A percentile compares a stretch with the other conserved stretches of the same genome.
phyloP scores from a whole-genome alignment of 352 stramenopile genomes.

The Globisporangium spinosum region DNA sequence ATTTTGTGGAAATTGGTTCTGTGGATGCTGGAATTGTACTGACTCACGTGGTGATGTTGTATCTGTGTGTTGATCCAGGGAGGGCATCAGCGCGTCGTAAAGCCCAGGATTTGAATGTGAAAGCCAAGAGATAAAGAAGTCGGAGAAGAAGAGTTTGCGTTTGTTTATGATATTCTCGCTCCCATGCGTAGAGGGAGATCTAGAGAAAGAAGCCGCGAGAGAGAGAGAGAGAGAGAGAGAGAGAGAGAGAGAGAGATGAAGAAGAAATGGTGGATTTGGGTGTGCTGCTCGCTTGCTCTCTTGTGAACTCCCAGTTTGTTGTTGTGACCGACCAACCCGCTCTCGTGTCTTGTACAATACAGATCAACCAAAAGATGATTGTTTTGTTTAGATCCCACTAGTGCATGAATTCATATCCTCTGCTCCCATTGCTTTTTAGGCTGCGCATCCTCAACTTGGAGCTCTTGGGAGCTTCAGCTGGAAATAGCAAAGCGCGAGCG shows the following conservation, averaged over 20 bases:
- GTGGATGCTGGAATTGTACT: background rate
- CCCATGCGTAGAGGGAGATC: slow-evolving; percentile 18
- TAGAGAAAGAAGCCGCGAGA: slow-evolving; percentile 3
- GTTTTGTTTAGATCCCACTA: background rate
- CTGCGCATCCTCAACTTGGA: too few species aligned
- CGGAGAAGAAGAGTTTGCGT: slow-evolving; percentile 10
- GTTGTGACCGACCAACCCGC: slow-evolving; percentile 8
- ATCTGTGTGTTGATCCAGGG: slow-evolving; percentile 26
- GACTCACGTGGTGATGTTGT: slow-evolving; percentile 3
- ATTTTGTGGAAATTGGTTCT: background rate
- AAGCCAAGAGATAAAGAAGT: background rate
- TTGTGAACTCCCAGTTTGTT: slow-evolving; percentile 10
- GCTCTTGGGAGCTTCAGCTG: background rate
- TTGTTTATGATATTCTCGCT: slow-evolving; percentile 15
- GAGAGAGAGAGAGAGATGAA: slow-evolving; percentile 4
- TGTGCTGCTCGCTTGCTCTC: slow-evolving; percentile 10
- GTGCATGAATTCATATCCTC: too few species aligned
- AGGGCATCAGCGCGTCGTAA: slow-evolving; percentile 76
- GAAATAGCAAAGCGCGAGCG: background rate
- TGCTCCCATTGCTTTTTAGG: too few species aligned
- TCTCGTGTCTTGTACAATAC: slow-evolving; percentile 30
- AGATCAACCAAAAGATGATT: slow-evolving; percentile 21
- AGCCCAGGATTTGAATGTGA: background rate
- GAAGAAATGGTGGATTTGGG: slow-evolving; percentile 3
- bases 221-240: slow-evolving; percentile 8